phyloP scores from a whole-genome alignment of 176 grass and related monocot species.

The Zoysia pacifica region DNA sequence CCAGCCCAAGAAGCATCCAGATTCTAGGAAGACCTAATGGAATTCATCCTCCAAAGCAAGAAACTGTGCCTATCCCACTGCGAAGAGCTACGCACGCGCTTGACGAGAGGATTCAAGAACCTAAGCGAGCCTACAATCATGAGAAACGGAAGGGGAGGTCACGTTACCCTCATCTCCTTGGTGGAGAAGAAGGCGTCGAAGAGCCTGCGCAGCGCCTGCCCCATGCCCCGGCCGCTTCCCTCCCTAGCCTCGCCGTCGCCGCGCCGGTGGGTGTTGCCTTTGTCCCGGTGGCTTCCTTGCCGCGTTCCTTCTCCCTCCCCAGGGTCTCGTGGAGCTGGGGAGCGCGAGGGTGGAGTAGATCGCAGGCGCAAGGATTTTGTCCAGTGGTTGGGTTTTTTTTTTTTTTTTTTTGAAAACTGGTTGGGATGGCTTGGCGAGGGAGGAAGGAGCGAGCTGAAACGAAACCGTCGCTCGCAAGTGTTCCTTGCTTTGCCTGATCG shows the following conservation, averaged over 20 bases:
- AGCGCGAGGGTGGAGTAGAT: constrained; percentile 7
- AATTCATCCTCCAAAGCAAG: background rate
- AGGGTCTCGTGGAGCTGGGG: constrained; percentile 5
- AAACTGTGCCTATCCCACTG: background rate
- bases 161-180: constrained; percentile 83
- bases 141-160: background rate
- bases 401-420: no score
- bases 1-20: background rate
- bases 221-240: constrained; percentile 52
- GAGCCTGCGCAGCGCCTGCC: constrained; percentile 86
- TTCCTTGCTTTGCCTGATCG: background rate
- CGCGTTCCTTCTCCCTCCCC: background rate
- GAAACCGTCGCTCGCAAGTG: background rate
- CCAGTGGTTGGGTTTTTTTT: constrained; percentile 18
- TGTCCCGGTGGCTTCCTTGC: constrained; percentile 5
- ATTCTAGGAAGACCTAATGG: background rate
- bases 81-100: background rate
- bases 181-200: constrained; percentile 92
- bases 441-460: background rate
- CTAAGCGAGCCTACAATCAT: background rate
- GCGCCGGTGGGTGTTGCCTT: constrained; percentile 13
- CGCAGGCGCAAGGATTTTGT: constrained; percentile 6
- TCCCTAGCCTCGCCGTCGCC: background rate
- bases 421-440: constrained; percentile 28
- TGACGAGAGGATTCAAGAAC: background rate